A percentile compares a stretch with the other conserved stretches of the same genome.
These are phyloP conservation scores for Auriculariales sp. DNA, from an alignment of 768 basidiomycete species.

Conservation along the genomic window DNA sequence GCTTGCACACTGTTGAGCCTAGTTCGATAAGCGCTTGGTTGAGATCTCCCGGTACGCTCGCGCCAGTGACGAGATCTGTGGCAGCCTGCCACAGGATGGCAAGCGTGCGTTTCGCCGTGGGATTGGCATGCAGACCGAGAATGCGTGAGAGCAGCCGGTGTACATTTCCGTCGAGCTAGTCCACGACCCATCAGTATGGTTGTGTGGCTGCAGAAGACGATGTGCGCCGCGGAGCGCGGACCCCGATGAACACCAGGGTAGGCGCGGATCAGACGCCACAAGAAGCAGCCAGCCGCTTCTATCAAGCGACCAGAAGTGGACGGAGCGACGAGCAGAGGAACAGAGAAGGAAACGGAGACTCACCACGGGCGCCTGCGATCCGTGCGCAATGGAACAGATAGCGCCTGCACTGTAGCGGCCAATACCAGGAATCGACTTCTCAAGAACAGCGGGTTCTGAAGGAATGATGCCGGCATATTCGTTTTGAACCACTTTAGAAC, in stretches of 20 bases:
- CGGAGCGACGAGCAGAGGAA: too few species aligned
- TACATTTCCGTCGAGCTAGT: conserved; percentile 80
- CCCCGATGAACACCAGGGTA: too few species aligned
- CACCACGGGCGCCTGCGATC: conserved; percentile 70
- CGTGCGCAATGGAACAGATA: conserved; percentile 80
- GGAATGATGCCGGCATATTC: conserved; percentile 61
- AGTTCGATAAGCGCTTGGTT: conserved; percentile 93
- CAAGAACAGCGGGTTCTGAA: conserved; percentile 64
- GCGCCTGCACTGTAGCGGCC: conserved; percentile 81
- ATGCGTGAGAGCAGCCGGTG: conserved; percentile 73
- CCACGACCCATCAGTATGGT: conserved; percentile 1
- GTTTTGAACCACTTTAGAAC: conserved; percentile 65
- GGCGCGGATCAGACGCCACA: too few species aligned
- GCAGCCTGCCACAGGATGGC: conserved; percentile 78
- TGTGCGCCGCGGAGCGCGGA: too few species aligned
- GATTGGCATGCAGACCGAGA: conserved; percentile 66
- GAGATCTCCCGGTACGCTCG: conserved; percentile 59
- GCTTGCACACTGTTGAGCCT: conserved; percentile 85
- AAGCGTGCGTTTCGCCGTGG: conserved; percentile 64
- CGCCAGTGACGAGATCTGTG: conserved; percentile 42
- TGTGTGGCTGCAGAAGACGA: too few species aligned
- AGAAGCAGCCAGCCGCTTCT: too few species aligned
- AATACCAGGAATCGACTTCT: conserved; percentile 73
- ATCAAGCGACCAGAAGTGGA: too few species aligned
- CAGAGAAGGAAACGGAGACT: conserved; percentile 24